phyloP scores from a whole-genome alignment of 768 basidiomycete genomes.

The Holtermannia corniformis region DNA sequence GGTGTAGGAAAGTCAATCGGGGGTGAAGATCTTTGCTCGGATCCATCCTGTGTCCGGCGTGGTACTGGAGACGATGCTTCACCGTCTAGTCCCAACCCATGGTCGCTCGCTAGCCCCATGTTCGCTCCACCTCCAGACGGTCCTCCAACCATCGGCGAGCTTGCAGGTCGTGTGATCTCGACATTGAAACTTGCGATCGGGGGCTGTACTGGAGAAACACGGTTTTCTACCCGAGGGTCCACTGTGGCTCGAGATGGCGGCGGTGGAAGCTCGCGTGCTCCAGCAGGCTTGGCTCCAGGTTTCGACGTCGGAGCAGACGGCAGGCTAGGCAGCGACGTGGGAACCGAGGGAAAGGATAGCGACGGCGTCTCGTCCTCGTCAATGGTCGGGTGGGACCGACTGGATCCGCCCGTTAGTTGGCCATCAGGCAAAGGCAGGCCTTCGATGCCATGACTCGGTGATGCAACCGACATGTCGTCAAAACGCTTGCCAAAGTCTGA shows the following conservation, averaged over 20 bases:
- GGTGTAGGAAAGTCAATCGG: neutral
- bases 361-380: conserved; percentile 4
- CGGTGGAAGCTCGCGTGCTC: conserved; percentile 1
- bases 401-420: conserved; percentile 6
- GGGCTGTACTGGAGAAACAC: no score
- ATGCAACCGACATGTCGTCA: conserved; percentile 4
- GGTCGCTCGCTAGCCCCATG: neutral
- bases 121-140: no score
- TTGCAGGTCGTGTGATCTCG: neutral
- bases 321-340: conserved; percentile 16
- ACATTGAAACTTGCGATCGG: no score
- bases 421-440: conserved; percentile 1
- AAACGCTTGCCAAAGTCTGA: conserved; percentile 37
- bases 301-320: neutral
- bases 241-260: conserved; percentile 11
- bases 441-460: neutral
- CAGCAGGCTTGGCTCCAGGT: neutral
- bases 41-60: no score
- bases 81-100: neutral
- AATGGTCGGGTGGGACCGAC: conserved; percentile 6
- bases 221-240: neutral
- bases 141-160: neutral
- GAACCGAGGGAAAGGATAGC: conserved; percentile 27
- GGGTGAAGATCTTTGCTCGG: no score
- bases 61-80: no score